Conservation (phyloP, 2,329 filamentous ascomycete genomes). For the Penicillium verrucosum region DNA sequence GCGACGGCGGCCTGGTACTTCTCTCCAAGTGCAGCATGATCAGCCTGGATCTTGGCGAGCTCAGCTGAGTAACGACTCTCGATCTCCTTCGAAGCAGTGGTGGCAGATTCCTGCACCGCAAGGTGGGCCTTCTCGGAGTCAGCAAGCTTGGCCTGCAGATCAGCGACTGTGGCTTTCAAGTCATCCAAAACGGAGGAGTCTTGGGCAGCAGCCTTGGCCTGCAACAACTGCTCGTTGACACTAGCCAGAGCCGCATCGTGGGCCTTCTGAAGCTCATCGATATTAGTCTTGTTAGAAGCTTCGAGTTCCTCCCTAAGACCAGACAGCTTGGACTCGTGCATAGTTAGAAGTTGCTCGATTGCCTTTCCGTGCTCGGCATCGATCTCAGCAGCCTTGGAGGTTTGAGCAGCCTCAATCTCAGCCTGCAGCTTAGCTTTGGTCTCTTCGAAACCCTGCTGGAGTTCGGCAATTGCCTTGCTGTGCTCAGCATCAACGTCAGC, state of each 20-base stretch:
- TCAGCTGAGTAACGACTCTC: slow-evolving; percentile 43
- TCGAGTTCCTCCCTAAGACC: slow-evolving; percentile 38
- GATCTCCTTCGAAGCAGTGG: slow-evolving; percentile 15
- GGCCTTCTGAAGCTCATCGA: slow-evolving; percentile 35
- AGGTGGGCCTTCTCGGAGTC: slow-evolving; percentile 48
- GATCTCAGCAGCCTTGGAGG: slow-evolving; percentile 34
- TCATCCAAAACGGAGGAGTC: slow-evolving; percentile 39
- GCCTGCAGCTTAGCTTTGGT: slow-evolving; percentile 33
- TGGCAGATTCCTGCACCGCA: slow-evolving; percentile 43
- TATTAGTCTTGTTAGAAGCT: slow-evolving; percentile 33
- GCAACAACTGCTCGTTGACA: slow-evolving; percentile 34
- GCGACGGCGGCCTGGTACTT: slow-evolving; percentile 34
- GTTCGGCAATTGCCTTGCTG: slow-evolving; percentile 28
- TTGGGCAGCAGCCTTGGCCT: slow-evolving; percentile 35
- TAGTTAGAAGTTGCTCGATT: slow-evolving; percentile 37
- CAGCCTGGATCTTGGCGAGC: slow-evolving; percentile 43
- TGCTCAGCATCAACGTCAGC: slow-evolving; percentile 25
- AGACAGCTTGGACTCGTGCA: slow-evolving; percentile 41
- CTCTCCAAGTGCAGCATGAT: slow-evolving; percentile 47
- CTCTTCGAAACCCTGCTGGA: slow-evolving; percentile 37
- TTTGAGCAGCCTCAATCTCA: slow-evolving; percentile 37
- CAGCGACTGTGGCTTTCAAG: slow-evolving; percentile 42
- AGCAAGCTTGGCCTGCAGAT: slow-evolving; percentile 63
- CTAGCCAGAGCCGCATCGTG: slow-evolving; percentile 36
- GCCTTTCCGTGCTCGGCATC: slow-evolving; percentile 34